phyloP scores from a whole-genome alignment of 345 rosid species.

The Murraya koenigii region DNA sequence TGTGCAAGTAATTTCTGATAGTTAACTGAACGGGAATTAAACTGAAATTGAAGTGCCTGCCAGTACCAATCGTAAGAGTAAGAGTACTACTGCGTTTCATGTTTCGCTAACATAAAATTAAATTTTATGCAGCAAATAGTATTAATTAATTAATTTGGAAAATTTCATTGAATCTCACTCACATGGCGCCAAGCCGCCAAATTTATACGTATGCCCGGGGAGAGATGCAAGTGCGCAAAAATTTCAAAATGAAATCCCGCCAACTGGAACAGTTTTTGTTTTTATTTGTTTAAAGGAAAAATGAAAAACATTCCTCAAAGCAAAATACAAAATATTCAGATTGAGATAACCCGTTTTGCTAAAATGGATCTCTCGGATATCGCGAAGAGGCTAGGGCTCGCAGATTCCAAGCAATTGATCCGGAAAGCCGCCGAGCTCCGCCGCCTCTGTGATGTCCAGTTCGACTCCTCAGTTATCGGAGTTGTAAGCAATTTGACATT shows the following conservation, averaged over 20 bases:
- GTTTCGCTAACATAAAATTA: not conserved
- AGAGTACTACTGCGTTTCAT: too few relatives aligned
- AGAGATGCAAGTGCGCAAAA: not conserved
- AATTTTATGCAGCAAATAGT: too few relatives aligned
- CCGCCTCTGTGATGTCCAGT: constrained; percentile 89
- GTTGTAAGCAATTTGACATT: constrained; percentile 41
- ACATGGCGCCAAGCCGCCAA: not conserved
- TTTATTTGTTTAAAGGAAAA: too few relatives aligned
- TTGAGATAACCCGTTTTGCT: too few relatives aligned
- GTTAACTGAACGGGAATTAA: too few relatives aligned
- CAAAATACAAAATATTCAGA: not conserved
- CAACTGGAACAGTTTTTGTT: not conserved
- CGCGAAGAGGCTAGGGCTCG: constrained; percentile 71
- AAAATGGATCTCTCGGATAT: constrained; percentile 72
- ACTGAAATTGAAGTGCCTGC: too few relatives aligned
- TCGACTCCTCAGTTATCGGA: constrained; percentile 89
- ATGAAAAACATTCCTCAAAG: not conserved
- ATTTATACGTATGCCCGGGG: not conserved
- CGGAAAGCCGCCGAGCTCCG: constrained; percentile 97
- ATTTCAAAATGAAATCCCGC: constrained; percentile 1
- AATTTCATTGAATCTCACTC: not conserved
- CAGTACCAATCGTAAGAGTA: too few relatives aligned
- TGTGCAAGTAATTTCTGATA: too few relatives aligned
- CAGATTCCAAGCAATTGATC: constrained; percentile 56
- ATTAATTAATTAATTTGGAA: not conserved